Evolutionary conservation across 805 yeast genomes (phyloP).

Genomic region (Starmera dryadoides): DNA sequence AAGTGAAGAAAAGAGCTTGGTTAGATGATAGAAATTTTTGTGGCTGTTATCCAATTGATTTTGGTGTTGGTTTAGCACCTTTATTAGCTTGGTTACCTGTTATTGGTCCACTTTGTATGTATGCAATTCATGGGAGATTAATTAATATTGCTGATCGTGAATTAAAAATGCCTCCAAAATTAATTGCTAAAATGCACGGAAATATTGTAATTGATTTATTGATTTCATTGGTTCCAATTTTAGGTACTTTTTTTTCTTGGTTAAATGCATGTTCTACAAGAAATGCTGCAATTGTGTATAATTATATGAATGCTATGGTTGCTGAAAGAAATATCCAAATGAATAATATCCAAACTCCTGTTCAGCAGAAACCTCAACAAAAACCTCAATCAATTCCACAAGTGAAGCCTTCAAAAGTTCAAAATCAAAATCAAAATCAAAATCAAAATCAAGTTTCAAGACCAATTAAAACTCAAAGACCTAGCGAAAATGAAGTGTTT

Average conservation of each 20-base stretch:
- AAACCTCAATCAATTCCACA: background rate
- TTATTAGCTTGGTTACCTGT: conserved; percentile 66
- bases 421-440: background rate
- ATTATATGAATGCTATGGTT: conserved; percentile 7
- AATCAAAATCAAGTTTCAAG: too few species aligned
- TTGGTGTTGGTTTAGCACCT: conserved; percentile 78
- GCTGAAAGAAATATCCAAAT: background rate
- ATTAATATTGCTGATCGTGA: conserved; percentile 51
- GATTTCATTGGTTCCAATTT: conserved; percentile 69
- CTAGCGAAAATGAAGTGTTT: too few species aligned
- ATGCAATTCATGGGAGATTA: conserved; percentile 65
- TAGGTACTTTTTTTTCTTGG: conserved; percentile 79
- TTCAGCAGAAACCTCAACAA: background rate
- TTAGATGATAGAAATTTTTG: conserved; percentile 74
- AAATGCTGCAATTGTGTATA: conserved; percentile 77
- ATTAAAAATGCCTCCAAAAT: conserved; percentile 47
- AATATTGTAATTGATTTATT: conserved; percentile 70
- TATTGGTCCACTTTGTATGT: conserved; percentile 82
- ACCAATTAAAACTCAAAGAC: too few species aligned
- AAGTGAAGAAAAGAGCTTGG: conserved; percentile 78
- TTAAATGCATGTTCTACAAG: conserved; percentile 80
- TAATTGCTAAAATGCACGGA: conserved; percentile 65
- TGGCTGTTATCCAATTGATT: conserved; percentile 69
- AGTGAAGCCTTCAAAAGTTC: background rate
- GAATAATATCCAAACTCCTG: background rate